phyloP scores from a whole-genome alignment of 139 green algal genomes.

The Klebsormidium nitens region DNA sequence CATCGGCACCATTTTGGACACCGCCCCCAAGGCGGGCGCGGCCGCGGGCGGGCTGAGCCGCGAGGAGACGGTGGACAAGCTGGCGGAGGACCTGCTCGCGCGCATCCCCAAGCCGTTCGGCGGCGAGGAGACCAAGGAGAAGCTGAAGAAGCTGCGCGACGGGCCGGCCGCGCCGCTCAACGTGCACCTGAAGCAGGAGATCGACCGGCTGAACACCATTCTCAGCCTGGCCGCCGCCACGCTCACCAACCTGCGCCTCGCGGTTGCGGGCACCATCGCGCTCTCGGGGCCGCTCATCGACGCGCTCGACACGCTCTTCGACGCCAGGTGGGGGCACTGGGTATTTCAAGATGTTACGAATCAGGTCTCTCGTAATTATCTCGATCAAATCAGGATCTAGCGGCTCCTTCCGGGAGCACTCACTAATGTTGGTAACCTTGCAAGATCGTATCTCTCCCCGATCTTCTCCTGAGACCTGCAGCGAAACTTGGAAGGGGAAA shows the following conservation, averaged over 20 bases:
- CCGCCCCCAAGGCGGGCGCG: conserved; percentile 72
- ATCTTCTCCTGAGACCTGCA: too few species aligned
- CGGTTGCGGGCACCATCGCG: conserved; percentile 83
- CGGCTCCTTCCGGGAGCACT: too few species aligned
- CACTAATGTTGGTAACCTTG: too few species aligned
- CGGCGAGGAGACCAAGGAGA: conserved; percentile 76
- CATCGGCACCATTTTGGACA: conserved; percentile 77
- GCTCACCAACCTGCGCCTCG: conserved; percentile 78
- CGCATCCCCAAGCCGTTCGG: conserved; percentile 81
- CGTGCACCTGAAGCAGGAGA: conserved; percentile 86
- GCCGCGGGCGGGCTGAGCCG: conserved; percentile 55
- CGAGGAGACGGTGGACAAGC: conserved; percentile 89
- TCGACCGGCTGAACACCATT: conserved; percentile 81
- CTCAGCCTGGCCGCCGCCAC: conserved; percentile 53
- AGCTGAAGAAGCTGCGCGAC: conserved; percentile 74
- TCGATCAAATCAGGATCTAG: too few species aligned
- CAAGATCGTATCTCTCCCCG: too few species aligned
- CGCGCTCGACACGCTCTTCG: conserved; percentile 77
- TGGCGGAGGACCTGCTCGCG: conserved; percentile 81
- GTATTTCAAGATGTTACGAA: too few species aligned
- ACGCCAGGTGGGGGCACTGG: too few species aligned
- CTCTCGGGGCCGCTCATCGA: conserved; percentile 71
- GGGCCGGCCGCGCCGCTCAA: conserved; percentile 74
- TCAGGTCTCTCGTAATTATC: too few species aligned
- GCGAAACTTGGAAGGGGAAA: too few species aligned